Evolutionary conservation across 306 rosid species (phyloP).

Genomic region (Potentilla sterilis): DNA sequence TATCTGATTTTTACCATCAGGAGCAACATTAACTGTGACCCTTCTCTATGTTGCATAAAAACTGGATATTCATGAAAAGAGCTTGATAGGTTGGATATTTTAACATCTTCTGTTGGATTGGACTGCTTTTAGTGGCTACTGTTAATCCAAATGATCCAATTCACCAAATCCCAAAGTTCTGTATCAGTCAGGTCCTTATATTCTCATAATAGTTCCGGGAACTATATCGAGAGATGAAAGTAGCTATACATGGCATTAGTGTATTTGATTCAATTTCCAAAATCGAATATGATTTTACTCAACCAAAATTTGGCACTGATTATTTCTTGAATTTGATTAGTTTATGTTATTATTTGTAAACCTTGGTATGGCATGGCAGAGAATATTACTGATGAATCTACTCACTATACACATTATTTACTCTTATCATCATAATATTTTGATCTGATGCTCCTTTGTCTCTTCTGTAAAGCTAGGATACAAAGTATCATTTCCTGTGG

Average conservation of each 20-base stretch:
- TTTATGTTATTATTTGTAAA: background rate
- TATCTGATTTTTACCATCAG: background rate
- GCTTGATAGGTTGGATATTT: background rate
- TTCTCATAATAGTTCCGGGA: background rate
- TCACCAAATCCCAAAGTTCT: background rate
- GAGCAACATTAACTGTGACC: background rate
- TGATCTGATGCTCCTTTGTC: conserved; percentile 49
- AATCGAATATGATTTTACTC: background rate
- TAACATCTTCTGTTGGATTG: background rate
- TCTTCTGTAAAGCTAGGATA: conserved; percentile 83
- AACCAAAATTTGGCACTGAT: background rate
- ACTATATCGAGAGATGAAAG: background rate
- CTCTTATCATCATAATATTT: conserved; percentile 18
- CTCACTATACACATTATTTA: background rate
- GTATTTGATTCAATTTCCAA: background rate
- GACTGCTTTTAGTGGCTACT: background rate
- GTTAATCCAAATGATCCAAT: background rate
- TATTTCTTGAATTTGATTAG: background rate
- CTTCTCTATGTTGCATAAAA: background rate
- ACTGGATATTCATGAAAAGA: background rate
- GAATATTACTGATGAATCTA: background rate
- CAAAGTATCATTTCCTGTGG: conserved; percentile 89
- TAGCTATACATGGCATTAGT: background rate
- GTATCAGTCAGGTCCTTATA: background rate
- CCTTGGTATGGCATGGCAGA: background rate